phyloP scores from a whole-genome alignment of 768 basidiomycete genomes.

The Tricholomella constricta region DNA sequence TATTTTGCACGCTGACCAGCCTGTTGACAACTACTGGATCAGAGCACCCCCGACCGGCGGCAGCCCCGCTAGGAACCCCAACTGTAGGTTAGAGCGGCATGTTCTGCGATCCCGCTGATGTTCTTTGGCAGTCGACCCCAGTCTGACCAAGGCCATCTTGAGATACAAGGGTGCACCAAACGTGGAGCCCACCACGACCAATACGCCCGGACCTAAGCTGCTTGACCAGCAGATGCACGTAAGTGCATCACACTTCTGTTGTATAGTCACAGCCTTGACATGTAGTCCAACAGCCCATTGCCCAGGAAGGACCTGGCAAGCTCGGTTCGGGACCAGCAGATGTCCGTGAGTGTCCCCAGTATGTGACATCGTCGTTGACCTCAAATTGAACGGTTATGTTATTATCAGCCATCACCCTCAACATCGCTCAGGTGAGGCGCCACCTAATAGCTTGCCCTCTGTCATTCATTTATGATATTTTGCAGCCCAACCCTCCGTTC shows the following conservation, averaged over 20 bases:
- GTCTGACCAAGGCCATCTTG: constrained; percentile 32
- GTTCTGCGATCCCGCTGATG: too few species aligned
- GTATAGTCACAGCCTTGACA: not conserved
- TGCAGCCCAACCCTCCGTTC: constrained; percentile 32
- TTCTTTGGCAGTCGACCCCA: constrained; percentile 20
- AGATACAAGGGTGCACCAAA: constrained; percentile 31
- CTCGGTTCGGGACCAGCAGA: constrained; percentile 20
- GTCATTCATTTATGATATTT: not conserved
- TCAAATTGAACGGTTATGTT: not conserved
- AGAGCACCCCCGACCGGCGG: constrained; percentile 29
- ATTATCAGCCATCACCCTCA: constrained; percentile 21
- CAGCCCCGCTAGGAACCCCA: constrained; percentile 20
- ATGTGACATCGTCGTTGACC: not conserved
- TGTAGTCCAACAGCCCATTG: constrained; percentile 15
- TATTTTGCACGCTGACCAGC: constrained; percentile 43
- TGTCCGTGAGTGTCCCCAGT: constrained; percentile 18
- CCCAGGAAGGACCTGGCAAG: constrained; percentile 19
- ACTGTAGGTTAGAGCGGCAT: constrained; percentile 15
- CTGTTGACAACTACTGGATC: constrained; percentile 48
- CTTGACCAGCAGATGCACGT: constrained; percentile 26
- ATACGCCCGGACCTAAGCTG: constrained; percentile 16
- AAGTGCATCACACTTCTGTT: not conserved
- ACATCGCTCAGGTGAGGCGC: constrained; percentile 18
- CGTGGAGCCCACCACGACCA: constrained; percentile 26
- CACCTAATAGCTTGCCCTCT: too few species aligned